Evolutionary conservation across 2,329 filamentous ascomycete species (phyloP), one percentile per base, ranked within the genome.

Genomic region (Colletotrichum camelliae): DNA sequence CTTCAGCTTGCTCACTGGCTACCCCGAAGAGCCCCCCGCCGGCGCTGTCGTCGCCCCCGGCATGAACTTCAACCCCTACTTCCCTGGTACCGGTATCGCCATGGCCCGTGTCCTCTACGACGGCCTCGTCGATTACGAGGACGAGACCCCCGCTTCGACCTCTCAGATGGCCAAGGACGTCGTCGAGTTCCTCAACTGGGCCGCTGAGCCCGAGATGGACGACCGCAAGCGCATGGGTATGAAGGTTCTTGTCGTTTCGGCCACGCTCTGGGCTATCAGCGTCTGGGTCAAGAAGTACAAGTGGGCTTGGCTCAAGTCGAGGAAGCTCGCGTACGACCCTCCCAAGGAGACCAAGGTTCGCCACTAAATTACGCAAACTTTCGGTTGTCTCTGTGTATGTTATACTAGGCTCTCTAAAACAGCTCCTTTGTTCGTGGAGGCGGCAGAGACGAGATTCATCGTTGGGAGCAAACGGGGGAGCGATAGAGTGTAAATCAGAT

Each of bases 101-200:
- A 99, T 99, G 97, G 96, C 94, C 82, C 96, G 97, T 92, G 97
- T 98, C 77, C 93, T 99, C 77, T 99, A 98, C 88, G 97, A 99
- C 81, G 97, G 95, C 79, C 89, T 99, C 74, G 97, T 99, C 78
- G 97, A 99, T 87, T 99, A 98, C 89, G 97, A 99, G 86, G 97
- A 99, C 81, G 96, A 92, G 78, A 99, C 97, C 57, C 95, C 96
- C 68, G 97, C 97, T 66, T 95, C 96, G 77, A 96, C 96, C 80
- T 98, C 96, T 78, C 97, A 99, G 89, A 99, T 99, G 97, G 97
- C 97, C 87, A 99, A 99, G 93, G 97, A 99, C 82, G 97, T 99
- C 77, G 93, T 94, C 77, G 97, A 99, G 89, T 99, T 99, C 90
- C 91, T 99, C 84, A 98, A 99, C 93, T 99, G 97, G 97, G 91